A percentile compares a stretch with the other conserved stretches of the same genome.
These are phyloP conservation scores for Thelonectria blattea DNA, from an alignment of 2,329 filamentous ascomycete species.

Conservation along the genomic window DNA sequence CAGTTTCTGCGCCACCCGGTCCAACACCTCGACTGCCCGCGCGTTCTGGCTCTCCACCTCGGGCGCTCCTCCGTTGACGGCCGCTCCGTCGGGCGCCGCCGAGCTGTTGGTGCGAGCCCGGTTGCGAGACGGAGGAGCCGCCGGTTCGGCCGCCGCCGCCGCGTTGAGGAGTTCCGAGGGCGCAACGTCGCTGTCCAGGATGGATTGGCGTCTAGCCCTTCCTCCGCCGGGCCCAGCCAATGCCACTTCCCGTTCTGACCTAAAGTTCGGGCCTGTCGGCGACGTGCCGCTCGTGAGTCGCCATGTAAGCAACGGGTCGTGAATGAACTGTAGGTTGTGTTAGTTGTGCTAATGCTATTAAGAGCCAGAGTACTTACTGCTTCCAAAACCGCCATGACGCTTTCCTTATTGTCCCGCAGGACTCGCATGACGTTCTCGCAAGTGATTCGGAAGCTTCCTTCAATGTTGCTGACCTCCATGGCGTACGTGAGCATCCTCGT, in stretches of 20 bases:
- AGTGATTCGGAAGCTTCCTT: conserved; percentile 96
- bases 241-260: conserved; percentile 63
- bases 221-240: conserved; percentile 54
- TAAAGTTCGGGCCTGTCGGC: conserved; percentile 71
- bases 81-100: conserved; percentile 44
- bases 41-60: conserved; percentile 89
- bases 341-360: neutral
- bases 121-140: conserved; percentile 54
- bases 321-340: conserved; percentile 76
- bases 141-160: conserved; percentile 50
- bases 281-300: conserved; percentile 73
- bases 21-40: conserved; percentile 87
- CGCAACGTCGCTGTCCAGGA: conserved; percentile 68
- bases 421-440: conserved; percentile 99
- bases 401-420: conserved; percentile 95
- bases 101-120: conserved; percentile 68
- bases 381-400: conserved; percentile 96
- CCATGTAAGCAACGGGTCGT: conserved; percentile 99
- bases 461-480: conserved; percentile 99
- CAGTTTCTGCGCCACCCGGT: conserved; percentile 92
- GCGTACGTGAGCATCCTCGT: conserved; percentile 99
- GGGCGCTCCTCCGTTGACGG: conserved; percentile 45
- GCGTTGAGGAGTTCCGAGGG: conserved; percentile 63
- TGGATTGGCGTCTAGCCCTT: conserved; percentile 69
- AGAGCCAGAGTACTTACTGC: conserved; percentile 66